Evolutionary conservation across 2,329 filamentous ascomycete genomes (phyloP), one percentile per base, ranked within the genome.

Genomic region (Fusarium napiforme): DNA sequence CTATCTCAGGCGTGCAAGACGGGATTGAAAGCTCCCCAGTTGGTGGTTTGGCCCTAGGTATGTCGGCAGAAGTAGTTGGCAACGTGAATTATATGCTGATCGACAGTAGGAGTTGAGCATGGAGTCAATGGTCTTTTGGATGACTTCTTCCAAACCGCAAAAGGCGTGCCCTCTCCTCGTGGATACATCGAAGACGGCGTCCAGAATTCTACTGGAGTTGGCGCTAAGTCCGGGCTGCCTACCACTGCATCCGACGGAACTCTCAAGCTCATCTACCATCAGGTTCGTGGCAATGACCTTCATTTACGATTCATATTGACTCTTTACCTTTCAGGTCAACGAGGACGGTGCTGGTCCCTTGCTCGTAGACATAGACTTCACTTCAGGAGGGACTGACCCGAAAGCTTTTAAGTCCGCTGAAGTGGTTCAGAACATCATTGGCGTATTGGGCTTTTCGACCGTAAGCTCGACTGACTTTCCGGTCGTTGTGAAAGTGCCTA

Each of bases 261-360:
- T 40, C 39, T 64, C 7, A 64, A 64, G 45, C 16, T 64, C 18
- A 64, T 64, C 11, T 64, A 64, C 43, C 62, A 64, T 32, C 62
- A 64, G 57, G 62, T 64, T 64, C 39, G 62, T 64, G 7, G 2
- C 4, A 3, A 46, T 16, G 18, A n/a, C 9, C 7, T 7, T 57
- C 9, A 23, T 36, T 26, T n/a, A 6, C 19, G 10, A 18, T 45
- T 19, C 11, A 21, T 62, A 46, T 26, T 62, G 5, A 64, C 26
- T 10, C 1, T 28, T 39, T 1, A 12, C 1, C 16, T 7, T 26
- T 10, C 19, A 64, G 62, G 62, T 64, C 9, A 64, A 64, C 4
- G 62, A 64, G 16, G 62, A 64, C 26, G 62, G 62, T 0, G 62
- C 62, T 40, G 62, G 62, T 6, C 62, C 62, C 15, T 28, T 64